A percentile compares a stretch with the other conserved stretches of the same genome.
phyloP scores from a whole-genome alignment of 306 rosid genomes.

The Fragaria ananassa region DNA sequence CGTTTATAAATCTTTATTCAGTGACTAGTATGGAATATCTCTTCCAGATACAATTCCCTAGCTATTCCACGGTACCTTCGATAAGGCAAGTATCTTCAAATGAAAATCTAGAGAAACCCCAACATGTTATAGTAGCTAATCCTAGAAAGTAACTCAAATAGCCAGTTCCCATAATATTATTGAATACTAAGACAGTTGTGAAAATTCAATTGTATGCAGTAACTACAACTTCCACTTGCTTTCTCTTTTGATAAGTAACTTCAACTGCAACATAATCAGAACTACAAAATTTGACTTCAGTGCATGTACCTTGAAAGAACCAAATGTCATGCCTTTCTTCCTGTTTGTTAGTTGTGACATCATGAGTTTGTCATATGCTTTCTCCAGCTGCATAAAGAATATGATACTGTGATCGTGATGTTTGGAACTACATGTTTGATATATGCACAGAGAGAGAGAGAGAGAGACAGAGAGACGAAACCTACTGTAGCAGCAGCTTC shows the following conservation, averaged over 20 bases:
- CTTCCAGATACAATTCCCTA: neutral
- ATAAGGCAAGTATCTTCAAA: neutral
- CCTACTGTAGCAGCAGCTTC: conserved; percentile 71
- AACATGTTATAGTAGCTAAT: neutral
- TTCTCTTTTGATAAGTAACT: neutral
- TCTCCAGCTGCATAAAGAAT: conserved; percentile 59
- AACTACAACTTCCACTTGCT: neutral
- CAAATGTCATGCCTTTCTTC: conserved; percentile 91
- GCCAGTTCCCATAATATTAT: neutral
- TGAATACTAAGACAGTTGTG: neutral
- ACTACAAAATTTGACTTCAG: neutral
- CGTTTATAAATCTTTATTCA: neutral
- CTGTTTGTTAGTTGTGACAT: conserved; percentile 88
- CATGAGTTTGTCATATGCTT: conserved; percentile 92
- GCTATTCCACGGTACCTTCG: neutral
- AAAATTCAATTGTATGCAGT: neutral
- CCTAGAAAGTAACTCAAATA: neutral
- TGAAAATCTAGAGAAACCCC: neutral
- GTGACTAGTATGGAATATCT: neutral
- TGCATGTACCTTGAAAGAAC: conserved; percentile 67
- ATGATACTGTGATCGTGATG: neutral
- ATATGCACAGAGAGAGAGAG: neutral
- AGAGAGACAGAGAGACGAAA: conserved; percentile 11
- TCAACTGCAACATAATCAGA: neutral
- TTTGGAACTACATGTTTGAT: neutral